Conservation (phyloP, 345 rosid species). For the Hibiscus tridactylites region DNA sequence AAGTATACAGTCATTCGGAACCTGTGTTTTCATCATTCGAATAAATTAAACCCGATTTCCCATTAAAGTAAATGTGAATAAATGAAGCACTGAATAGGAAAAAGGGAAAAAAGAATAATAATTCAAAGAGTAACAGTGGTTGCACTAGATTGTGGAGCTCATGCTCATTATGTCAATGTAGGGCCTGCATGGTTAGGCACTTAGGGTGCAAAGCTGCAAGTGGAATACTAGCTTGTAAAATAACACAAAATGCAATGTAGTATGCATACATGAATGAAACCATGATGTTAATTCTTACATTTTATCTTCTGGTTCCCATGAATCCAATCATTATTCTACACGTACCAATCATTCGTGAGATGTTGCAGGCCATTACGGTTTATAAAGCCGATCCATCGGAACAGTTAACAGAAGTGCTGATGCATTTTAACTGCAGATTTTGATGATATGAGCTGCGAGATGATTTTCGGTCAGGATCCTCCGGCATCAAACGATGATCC, state of each 20-base stretch:
- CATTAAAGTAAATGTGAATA: conserved; percentile 7
- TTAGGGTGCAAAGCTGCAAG: conserved; percentile 47
- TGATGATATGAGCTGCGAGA: conserved; percentile 89
- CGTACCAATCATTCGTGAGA: conserved; percentile 17
- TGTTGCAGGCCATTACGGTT: background rate
- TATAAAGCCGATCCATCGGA: background rate
- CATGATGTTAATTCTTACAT: conserved; percentile 12
- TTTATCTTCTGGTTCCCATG: conserved; percentile 27
- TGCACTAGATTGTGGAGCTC: conserved; percentile 61
- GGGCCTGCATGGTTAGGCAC: conserved; percentile 57
- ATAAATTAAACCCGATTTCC: conserved; percentile 3
- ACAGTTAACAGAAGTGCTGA: background rate
- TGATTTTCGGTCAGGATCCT: conserved; percentile 88
- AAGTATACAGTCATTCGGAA: conserved; percentile 20
- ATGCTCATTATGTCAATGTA: conserved; percentile 38
- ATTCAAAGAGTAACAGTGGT: conserved; percentile 28
- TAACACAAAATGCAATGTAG: conserved; percentile 8
- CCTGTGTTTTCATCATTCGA: background rate
- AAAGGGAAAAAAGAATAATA: conserved; percentile 15
- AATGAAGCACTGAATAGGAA: background rate
- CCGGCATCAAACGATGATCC: conserved; percentile 63
- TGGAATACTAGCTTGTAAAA: conserved; percentile 21
- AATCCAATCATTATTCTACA: conserved; percentile 32
- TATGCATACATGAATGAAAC: conserved; percentile 1
- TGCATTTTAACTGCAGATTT: conserved; percentile 56